Percentiles rank a stretch among this genome's conserved stretches.
Evolutionary conservation across 2,329 filamentous ascomycete species (phyloP).

Genomic region (Fusarium robinianum): DNA sequence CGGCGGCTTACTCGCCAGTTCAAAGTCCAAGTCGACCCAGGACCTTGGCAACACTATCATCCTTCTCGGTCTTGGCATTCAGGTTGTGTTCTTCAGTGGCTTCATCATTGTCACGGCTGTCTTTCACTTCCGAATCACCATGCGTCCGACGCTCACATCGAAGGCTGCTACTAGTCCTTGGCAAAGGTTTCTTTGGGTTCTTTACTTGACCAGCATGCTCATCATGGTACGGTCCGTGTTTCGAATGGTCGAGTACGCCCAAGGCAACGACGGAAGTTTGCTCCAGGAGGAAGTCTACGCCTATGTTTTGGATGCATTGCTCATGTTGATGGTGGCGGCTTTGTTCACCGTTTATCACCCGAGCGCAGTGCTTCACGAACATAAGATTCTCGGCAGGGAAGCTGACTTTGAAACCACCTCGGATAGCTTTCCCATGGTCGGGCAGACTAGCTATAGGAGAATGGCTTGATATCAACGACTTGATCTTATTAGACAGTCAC

Average conservation of each 20-base stretch:
- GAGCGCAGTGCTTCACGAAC: too few species aligned
- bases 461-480: too few species aligned
- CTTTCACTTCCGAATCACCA: constrained; percentile 46
- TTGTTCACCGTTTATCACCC: constrained; percentile 4
- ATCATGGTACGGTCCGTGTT: constrained; percentile 48
- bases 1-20: constrained; percentile 18
- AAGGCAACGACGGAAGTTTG: constrained; percentile 37
- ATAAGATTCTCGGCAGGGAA: too few species aligned
- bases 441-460: too few species aligned
- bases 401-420: too few species aligned
- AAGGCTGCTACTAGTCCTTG: constrained; percentile 25
- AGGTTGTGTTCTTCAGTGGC: constrained; percentile 56
- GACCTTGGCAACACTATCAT: constrained; percentile 50
- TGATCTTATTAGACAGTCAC: too few species aligned
- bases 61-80: constrained; percentile 54
- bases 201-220: constrained; percentile 31
- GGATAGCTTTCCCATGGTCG: too few species aligned
- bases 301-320: constrained; percentile 42
- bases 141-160: neutral
- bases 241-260: constrained; percentile 46
- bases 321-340: constrained; percentile 32
- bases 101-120: constrained; percentile 52
- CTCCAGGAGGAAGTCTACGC: constrained; percentile 38
- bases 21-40: constrained; percentile 23
- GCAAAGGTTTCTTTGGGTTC: constrained; percentile 31